Conservation (phyloP, 2,329 filamentous ascomycete genomes). For the Pseudogymnoascus sp. region DNA sequence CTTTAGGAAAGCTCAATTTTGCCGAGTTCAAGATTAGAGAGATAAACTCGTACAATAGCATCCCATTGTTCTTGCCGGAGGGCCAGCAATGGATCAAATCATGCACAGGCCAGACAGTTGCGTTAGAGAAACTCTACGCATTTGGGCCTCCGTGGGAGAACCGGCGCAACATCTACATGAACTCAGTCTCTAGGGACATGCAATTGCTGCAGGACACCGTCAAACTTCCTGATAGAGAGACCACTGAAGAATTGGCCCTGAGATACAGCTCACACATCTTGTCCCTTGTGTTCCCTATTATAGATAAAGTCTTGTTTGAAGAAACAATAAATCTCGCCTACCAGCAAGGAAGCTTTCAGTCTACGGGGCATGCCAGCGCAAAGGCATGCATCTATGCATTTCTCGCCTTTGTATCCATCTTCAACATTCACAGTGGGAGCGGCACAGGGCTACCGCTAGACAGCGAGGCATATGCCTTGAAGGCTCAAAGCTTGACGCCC, state of each 20-base stretch:
- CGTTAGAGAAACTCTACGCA: constrained; percentile 16
- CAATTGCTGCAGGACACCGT: constrained; percentile 32
- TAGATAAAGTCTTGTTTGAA: constrained; percentile 41
- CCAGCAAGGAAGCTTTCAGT: constrained; percentile 14
- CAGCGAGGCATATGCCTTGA: constrained; percentile 33
- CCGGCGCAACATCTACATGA: constrained; percentile 22
- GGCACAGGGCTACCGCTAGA: constrained; percentile 27
- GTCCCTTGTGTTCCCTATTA: constrained; percentile 35
- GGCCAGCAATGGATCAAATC: constrained; percentile 43
- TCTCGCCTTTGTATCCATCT: constrained; percentile 31
- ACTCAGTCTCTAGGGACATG: neutral
- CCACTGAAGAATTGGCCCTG: neutral
- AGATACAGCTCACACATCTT: neutral
- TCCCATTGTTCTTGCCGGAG: constrained; percentile 41
- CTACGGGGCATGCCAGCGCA: constrained; percentile 29
- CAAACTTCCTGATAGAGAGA: neutral
- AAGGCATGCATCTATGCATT: constrained; percentile 45
- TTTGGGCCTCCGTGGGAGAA: neutral
- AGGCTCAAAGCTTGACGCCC: constrained; percentile 36
- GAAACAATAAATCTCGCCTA: constrained; percentile 42
- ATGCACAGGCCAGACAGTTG: constrained; percentile 34
- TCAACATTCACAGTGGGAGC: constrained; percentile 17
- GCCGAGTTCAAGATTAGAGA: constrained; percentile 40
- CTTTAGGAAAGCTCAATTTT: constrained; percentile 37
- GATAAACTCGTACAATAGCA: constrained; percentile 40